Evolutionary conservation across 805 yeast species (phyloP).

Genomic region (Teunomyces lycoperdinae): DNA sequence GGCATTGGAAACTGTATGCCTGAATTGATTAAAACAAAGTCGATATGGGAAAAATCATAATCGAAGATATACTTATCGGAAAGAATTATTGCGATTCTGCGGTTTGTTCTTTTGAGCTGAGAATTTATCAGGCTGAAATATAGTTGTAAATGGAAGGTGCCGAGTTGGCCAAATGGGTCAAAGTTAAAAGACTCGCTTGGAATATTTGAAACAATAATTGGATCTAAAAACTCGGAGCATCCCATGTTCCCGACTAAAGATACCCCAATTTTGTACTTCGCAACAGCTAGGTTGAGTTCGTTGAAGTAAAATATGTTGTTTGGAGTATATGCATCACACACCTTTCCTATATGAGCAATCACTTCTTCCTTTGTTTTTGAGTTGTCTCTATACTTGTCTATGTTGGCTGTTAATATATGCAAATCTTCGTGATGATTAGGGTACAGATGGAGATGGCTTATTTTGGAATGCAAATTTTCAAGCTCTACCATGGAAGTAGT

Average conservation of each 20-base stretch:
- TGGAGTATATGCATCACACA: slow-evolving; percentile 7
- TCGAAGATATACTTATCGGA: slow-evolving; percentile 14
- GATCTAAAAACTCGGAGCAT: slow-evolving; percentile 20
- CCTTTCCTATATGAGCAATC: slow-evolving; percentile 1
- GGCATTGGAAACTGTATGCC: slow-evolving; percentile 14
- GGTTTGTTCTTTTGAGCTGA: slow-evolving; percentile 8
- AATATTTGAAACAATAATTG: slow-evolving; percentile 16
- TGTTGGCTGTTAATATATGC: not conserved
- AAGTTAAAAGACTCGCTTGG: slow-evolving; percentile 7
- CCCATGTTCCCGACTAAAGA: slow-evolving; percentile 20
- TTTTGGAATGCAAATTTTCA: not conserved
- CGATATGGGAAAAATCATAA: slow-evolving; percentile 11
- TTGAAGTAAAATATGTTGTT: slow-evolving; percentile 20
- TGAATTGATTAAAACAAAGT: slow-evolving; percentile 12
- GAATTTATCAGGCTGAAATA: slow-evolving; percentile 17
- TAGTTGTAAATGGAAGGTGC: slow-evolving; percentile 14
- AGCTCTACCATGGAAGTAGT: not conserved
- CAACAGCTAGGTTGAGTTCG: slow-evolving; percentile 18
- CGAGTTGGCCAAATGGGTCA: slow-evolving; percentile 19
- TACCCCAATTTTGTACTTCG: slow-evolving; percentile 14
- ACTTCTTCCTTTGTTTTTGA: not conserved
- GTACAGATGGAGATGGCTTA: not conserved
- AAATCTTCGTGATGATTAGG: not conserved
- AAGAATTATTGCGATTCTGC: slow-evolving; percentile 15
- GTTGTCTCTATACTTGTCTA: not conserved